Conservation (phyloP, 1,284 basidiomycete genomes). For the Rhodotorula sp. region DNA sequence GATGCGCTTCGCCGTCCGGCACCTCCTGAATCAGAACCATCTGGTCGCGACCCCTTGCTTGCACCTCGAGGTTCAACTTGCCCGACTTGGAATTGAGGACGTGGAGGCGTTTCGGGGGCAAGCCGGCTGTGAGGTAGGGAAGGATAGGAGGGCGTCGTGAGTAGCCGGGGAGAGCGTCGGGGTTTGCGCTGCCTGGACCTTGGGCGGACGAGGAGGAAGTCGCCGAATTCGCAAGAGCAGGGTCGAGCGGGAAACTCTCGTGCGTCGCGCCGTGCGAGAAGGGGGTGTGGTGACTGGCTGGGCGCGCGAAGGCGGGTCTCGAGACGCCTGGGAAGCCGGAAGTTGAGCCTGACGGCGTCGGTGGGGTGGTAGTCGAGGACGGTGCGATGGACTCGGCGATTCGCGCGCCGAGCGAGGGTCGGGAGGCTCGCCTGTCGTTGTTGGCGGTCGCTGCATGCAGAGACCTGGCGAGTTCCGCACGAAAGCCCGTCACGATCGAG, state of each 20-base stretch:
- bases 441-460: neutral
- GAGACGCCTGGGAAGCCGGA: neutral
- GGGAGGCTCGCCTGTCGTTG: too few species aligned
- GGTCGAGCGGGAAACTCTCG: neutral
- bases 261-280: neutral
- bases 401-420: neutral
- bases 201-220: neutral
- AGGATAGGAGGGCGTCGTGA: slow-evolving; percentile 9
- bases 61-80: slow-evolving; percentile 24
- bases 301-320: neutral
- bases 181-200: neutral
- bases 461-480: neutral
- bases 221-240: neutral
- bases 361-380: neutral
- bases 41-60: slow-evolving; percentile 25
- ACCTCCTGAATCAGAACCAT: slow-evolving; percentile 29
- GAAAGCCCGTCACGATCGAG: slow-evolving; percentile 6
- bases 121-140: neutral
- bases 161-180: slow-evolving; percentile 25
- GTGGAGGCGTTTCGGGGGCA: slow-evolving; percentile 19
- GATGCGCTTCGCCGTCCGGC: slow-evolving; percentile 5
- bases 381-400: neutral
- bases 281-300: neutral
- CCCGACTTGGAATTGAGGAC: slow-evolving; percentile 9
- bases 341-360: neutral